phyloP scores from a whole-genome alignment of 805 yeast species.

The Saccharomycodes ludwigii region DNA sequence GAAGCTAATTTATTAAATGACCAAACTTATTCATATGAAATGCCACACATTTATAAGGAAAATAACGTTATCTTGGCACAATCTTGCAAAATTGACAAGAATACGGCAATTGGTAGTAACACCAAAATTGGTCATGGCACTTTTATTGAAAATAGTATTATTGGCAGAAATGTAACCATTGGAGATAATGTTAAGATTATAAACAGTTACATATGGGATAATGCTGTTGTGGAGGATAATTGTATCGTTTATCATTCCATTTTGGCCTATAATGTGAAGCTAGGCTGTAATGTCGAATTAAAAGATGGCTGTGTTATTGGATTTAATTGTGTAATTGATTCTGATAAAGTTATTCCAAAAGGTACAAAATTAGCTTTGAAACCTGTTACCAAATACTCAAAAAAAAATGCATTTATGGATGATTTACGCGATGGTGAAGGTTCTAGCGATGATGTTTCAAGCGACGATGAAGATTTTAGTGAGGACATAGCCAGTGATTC shows the following conservation, averaged over 20 bases:
- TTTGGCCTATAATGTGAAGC: slow-evolving; percentile 50
- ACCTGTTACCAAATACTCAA: no score
- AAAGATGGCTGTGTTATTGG: slow-evolving; percentile 73
- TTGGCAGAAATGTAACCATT: slow-evolving; percentile 78
- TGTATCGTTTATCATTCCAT: slow-evolving; percentile 48
- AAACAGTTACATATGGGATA: slow-evolving; percentile 82
- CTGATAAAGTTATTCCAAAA: slow-evolving; percentile 33
- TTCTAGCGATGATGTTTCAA: no score
- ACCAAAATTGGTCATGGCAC: slow-evolving; percentile 71
- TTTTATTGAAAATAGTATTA: slow-evolving; percentile 50
- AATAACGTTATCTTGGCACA: slow-evolving; percentile 82
- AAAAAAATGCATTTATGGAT: no score
- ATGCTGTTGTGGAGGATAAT: slow-evolving; percentile 58
- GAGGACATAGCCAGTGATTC: no score
- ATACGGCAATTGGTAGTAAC: slow-evolving; percentile 72
- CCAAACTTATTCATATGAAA: slow-evolving; percentile 68
- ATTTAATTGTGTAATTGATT: slow-evolving; percentile 55
- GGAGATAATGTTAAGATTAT: slow-evolving; percentile 63
- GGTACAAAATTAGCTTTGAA: slow-evolving; percentile 41
- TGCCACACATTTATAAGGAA: slow-evolving; percentile 83
- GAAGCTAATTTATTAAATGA: slow-evolving; percentile 65
- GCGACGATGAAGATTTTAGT: no score
- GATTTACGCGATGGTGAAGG: slow-evolving; percentile 6
- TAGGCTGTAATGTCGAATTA: slow-evolving; percentile 41
- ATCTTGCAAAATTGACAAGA: slow-evolving; percentile 71